Base-by-base conservation (phyloP, 108 stramenopile genomes). In the Pseudonitzschia pungens region DNA sequence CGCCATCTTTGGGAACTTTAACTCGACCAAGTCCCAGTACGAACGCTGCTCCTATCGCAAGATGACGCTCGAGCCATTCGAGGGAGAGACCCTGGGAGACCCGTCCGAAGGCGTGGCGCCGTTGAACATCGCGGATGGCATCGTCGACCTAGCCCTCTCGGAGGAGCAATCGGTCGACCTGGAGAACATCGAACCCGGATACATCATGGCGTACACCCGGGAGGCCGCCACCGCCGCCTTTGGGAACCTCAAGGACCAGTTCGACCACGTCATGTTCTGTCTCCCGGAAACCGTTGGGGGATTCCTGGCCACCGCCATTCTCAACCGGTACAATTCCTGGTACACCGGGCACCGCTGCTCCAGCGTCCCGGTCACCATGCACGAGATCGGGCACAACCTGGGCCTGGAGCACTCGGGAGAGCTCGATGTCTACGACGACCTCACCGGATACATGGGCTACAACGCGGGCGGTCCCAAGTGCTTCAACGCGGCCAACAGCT, bases 401-500 rank as follows among this genome's bases (percentile, higher is more conserved):
- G 53, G 54, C 44, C 68, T 82, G 48, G 72, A 58, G 12, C 87
- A 88, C 62, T 72, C 81, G 0, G 83, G 83, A 50, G 76, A 83
- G 50, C 1, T 10, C 1, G 15, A 26, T 0, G 15, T 31, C 27
- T 58, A 58, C 29, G 72, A 31, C 10, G 62, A 44, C 24, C 56
- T 15, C 29, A 31, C 70, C 1, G 83, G 83, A 66, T 44, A 69
- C 28, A 80, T 80, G 77, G 16, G 12, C 63, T 41, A 31, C 21
- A 27, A 6, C 71, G 10, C 27, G 8, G 57, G 26, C 29, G 15
- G 6, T 15, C 9, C 26, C 29, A 86, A 82, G 83, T 86, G 86
- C 56, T 86, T 83, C 72, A 86, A 82, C 43, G 69, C 76, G 16
- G 83, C 86, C 40, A 82, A 87, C 29, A 74, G 62, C 43, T 87